Conservation (phyloP, 2,329 filamentous ascomycete species). For the Aspergillus fijiensis region DNA sequence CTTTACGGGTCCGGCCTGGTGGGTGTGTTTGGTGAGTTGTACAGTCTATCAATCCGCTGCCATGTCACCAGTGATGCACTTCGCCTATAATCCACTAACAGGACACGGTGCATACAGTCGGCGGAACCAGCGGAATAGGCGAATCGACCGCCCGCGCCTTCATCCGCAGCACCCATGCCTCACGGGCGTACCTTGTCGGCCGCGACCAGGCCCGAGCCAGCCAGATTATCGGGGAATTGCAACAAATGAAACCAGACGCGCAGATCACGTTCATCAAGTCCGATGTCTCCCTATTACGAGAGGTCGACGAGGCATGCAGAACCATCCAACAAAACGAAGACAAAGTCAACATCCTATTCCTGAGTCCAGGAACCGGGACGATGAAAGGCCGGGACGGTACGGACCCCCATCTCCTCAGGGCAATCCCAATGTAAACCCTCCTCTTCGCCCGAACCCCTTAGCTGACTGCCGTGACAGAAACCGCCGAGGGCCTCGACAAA, state of each 20-base stretch:
- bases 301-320: slow-evolving; percentile 51
- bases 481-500: slow-evolving; percentile 33
- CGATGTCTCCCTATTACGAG: slow-evolving; percentile 53
- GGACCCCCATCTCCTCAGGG: neutral
- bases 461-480: slow-evolving; percentile 18
- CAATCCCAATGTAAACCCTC: no score
- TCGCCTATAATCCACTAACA: no score
- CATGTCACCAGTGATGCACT: no score
- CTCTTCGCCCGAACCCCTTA: no score
- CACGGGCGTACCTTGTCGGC: slow-evolving; percentile 55
- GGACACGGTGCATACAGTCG: slow-evolving; percentile 28
- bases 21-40: no score
- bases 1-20: no score
- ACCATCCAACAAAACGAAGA: slow-evolving; percentile 40
- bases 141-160: slow-evolving; percentile 50
- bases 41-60: no score
- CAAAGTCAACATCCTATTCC: slow-evolving; percentile 28
- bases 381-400: slow-evolving; percentile 12
- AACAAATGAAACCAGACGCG: slow-evolving; percentile 45
- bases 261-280: slow-evolving; percentile 49
- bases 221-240: slow-evolving; percentile 45
- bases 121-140: slow-evolving; percentile 58
- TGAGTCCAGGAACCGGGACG: slow-evolving; percentile 24
- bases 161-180: slow-evolving; percentile 40
- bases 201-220: slow-evolving; percentile 39